A percentile compares a stretch with the other conserved stretches of the same genome.
phyloP scores from a whole-genome alignment of 441 rosid genomes.

The Corymbia calophylla region DNA sequence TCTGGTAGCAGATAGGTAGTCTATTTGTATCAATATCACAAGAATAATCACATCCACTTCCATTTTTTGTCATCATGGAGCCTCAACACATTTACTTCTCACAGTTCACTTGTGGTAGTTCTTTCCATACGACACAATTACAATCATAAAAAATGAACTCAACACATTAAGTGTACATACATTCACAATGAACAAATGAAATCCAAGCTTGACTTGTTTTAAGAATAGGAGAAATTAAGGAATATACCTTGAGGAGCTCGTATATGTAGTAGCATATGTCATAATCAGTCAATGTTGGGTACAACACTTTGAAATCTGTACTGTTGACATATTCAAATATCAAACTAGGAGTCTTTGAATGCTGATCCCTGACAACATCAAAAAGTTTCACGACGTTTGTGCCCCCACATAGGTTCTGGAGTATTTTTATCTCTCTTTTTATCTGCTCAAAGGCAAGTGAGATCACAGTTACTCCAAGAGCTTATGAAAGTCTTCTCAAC shows the following conservation, averaged over 20 bases:
- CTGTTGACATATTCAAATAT: conserved; percentile 90
- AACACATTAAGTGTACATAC: neutral
- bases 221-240: neutral
- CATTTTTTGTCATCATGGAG: neutral
- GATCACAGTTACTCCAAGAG: neutral
- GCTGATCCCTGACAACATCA: conserved; percentile 91
- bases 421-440: conserved; percentile 92
- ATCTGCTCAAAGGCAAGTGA: conserved; percentile 37
- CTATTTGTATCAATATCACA: neutral
- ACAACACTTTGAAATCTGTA: conserved; percentile 87
- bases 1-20: neutral
- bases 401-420: conserved; percentile 90
- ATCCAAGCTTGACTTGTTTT: neutral
- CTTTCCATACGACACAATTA: neutral
- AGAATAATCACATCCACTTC: neutral
- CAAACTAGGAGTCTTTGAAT: conserved; percentile 94
- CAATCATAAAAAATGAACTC: neutral
- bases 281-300: conserved; percentile 94
- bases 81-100: neutral
- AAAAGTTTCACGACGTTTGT: conserved; percentile 80
- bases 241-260: conserved; percentile 83
- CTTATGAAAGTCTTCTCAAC: neutral
- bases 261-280: conserved; percentile 94
- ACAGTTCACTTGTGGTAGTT: neutral
- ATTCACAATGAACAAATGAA: neutral